These are phyloP conservation scores for Fusarium sp. DNA, from an alignment of 2,329 filamentous ascomycete genomes.

Conservation along the genomic window DNA sequence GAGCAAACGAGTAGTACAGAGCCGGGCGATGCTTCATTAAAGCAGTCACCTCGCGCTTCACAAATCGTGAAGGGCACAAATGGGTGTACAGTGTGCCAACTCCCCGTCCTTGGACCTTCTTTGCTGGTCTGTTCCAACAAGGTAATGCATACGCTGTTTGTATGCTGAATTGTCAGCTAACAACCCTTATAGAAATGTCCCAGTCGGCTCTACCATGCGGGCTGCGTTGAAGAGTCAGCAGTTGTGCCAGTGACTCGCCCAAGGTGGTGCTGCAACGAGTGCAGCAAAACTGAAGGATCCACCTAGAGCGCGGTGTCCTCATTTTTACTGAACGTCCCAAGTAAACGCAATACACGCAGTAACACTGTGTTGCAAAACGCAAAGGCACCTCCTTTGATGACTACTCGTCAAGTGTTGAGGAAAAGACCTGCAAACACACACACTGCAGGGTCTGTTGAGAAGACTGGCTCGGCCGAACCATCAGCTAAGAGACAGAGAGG, in stretches of 20 bases:
- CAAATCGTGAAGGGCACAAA: constrained; percentile 59
- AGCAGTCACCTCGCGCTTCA: constrained; percentile 51
- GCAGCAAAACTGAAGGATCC: constrained; percentile 47
- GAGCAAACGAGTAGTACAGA: constrained; percentile 28
- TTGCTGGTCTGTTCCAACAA: constrained; percentile 65
- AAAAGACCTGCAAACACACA: constrained; percentile 3
- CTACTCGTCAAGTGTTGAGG: constrained; percentile 14
- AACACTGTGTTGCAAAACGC: constrained; percentile 5
- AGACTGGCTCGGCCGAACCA: constrained; percentile 3
- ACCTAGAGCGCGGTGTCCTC: constrained; percentile 48
- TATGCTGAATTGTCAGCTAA: constrained; percentile 34
- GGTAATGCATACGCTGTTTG: constrained; percentile 53
- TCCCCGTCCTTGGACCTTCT: constrained; percentile 62
- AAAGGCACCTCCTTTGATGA: constrained; percentile 13
- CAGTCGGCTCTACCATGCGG: constrained; percentile 62
- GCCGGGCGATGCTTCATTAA: constrained; percentile 35
- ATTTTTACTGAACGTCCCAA: constrained; percentile 20
- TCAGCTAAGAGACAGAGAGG: constrained; percentile 14
- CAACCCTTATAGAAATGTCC: constrained; percentile 56
- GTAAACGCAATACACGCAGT: constrained; percentile 2
- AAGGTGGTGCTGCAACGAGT: constrained; percentile 62
- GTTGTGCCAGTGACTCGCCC: constrained; percentile 54
- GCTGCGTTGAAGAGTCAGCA: constrained; percentile 58
- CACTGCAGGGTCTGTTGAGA: not conserved
- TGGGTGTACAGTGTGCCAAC: constrained; percentile 63